Conservation (phyloP, 2,329 filamentous ascomycete species). For the Epichloe aotearoae region DNA sequence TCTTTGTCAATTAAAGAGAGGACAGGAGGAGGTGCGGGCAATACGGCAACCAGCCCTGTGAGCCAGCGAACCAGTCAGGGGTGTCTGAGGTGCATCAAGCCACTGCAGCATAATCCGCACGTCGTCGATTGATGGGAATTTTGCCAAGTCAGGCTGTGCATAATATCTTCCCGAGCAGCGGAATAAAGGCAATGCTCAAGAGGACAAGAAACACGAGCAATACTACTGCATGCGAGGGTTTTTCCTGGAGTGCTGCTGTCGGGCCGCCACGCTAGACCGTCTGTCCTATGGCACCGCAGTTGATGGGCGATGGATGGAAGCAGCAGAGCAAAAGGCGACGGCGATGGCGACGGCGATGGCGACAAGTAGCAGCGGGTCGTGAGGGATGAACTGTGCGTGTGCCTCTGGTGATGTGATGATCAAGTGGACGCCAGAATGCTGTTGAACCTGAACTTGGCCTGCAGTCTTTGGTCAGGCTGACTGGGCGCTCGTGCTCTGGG, state of each 20-base stretch:
- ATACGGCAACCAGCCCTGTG: slow-evolving; percentile 6
- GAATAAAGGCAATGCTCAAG: background rate
- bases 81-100: slow-evolving; percentile 12
- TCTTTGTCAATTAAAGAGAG: background rate
- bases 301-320: background rate
- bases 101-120: slow-evolving; percentile 6
- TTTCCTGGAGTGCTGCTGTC: background rate
- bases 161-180: background rate
- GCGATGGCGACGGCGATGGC: background rate
- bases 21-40: background rate
- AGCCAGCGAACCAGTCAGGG: slow-evolving; percentile 12
- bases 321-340: background rate
- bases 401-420: background rate
- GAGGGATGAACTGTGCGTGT: background rate
- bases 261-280: slow-evolving; percentile 1
- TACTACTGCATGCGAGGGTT: background rate
- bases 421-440: background rate
- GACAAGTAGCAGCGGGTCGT: background rate
- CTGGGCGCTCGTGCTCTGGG: background rate
- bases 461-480: background rate
- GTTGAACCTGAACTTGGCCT: background rate
- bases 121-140: slow-evolving; percentile 11
- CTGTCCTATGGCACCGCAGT: background rate
- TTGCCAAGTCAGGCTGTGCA: background rate
- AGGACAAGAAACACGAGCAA: background rate